Evolutionary conservation across 306 rosid genomes (phyloP).

Genomic region (Fagus crenata): DNA sequence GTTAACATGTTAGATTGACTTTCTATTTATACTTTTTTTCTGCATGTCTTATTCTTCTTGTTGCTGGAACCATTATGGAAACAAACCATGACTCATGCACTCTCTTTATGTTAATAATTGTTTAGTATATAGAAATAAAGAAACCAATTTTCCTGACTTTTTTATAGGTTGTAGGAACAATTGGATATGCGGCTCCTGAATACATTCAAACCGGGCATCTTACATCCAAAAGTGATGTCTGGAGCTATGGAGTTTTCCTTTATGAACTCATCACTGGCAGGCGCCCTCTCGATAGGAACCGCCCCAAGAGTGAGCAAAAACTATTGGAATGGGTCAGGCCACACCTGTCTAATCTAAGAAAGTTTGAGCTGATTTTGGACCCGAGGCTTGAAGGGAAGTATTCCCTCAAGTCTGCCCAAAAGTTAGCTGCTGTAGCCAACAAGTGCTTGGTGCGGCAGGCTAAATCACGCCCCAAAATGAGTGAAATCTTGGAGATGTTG

Average conservation of each 20-base stretch:
- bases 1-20: neutral
- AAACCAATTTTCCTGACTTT: constrained; percentile 1
- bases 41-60: neutral
- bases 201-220: constrained; percentile 60
- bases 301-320: constrained; percentile 54
- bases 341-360: constrained; percentile 43
- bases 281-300: constrained; percentile 61
- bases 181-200: constrained; percentile 72
- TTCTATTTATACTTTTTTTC: neutral
- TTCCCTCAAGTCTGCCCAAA: constrained; percentile 49
- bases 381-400: constrained; percentile 57
- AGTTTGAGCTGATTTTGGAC: constrained; percentile 48
- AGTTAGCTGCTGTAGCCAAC: constrained; percentile 51
- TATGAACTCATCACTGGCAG: constrained; percentile 64
- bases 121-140: neutral
- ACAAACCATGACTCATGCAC: neutral
- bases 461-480: constrained; percentile 52
- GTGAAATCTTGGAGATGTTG: constrained; percentile 52
- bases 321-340: constrained; percentile 58
- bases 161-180: constrained; percentile 57
- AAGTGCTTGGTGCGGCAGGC: constrained; percentile 52
- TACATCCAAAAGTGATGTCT: constrained; percentile 54
- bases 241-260: constrained; percentile 64
- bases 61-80: neutral
- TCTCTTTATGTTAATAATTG: neutral